phyloP scores from a whole-genome alignment of 306 rosid species.

The Geum urbanum region DNA sequence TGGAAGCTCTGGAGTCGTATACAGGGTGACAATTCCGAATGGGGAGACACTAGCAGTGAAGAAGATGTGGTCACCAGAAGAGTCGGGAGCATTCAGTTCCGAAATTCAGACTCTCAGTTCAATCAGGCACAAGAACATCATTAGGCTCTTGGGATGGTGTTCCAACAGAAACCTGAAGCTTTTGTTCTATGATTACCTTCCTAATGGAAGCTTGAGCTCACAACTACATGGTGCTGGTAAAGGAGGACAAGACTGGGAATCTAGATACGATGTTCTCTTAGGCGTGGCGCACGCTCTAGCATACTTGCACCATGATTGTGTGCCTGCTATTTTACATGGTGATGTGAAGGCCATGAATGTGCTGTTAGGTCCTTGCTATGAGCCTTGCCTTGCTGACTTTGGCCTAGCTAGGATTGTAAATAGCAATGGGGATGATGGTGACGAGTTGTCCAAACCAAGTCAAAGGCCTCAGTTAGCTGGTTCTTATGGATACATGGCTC shows the following conservation, averaged over 20 bases:
- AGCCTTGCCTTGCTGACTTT: slow-evolving; percentile 75
- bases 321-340: slow-evolving; percentile 77
- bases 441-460: slow-evolving; percentile 26
- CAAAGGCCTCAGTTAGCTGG: slow-evolving; percentile 59
- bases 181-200: slow-evolving; percentile 67
- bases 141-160: slow-evolving; percentile 68
- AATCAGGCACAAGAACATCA: slow-evolving; percentile 64
- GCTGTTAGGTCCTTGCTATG: slow-evolving; percentile 53
- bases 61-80: slow-evolving; percentile 74
- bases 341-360: slow-evolving; percentile 88
- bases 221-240: slow-evolving; percentile 62
- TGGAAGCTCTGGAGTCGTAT: slow-evolving; percentile 78
- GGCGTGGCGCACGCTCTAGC: slow-evolving; percentile 79
- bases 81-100: slow-evolving; percentile 51
- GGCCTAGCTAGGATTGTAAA: slow-evolving; percentile 50
- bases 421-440: slow-evolving; percentile 24
- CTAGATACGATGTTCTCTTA: slow-evolving; percentile 51
- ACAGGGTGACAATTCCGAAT: slow-evolving; percentile 49
- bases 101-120: slow-evolving; percentile 60
- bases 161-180: slow-evolving; percentile 54
- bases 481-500: slow-evolving; percentile 92
- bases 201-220: slow-evolving; percentile 85
- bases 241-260: slow-evolving; percentile 68
- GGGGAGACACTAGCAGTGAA: slow-evolving; percentile 67
- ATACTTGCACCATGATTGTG: slow-evolving; percentile 81